Evolutionary conservation across 306 rosid species (phyloP).

Genomic region (Styphnolobium japonicum): DNA sequence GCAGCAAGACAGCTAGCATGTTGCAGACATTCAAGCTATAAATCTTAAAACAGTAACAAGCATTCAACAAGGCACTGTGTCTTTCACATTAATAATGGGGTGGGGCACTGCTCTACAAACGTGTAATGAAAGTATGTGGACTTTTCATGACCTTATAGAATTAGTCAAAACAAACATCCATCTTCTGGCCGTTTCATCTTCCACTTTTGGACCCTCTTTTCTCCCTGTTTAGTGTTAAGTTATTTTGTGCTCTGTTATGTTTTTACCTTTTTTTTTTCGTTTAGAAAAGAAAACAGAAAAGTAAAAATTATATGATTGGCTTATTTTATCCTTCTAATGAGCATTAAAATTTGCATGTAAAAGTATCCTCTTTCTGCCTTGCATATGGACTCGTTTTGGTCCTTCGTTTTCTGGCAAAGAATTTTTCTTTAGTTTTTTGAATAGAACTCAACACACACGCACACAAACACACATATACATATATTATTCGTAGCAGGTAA

Average conservation of each 20-base stretch:
- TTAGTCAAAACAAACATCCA: no score
- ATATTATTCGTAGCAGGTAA: no score
- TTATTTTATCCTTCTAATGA: no score
- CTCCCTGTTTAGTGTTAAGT: neutral
- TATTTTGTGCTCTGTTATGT: no score
- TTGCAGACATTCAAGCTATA: no score
- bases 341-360: neutral
- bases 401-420: neutral
- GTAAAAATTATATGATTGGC: no score
- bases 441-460: no score
- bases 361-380: neutral
- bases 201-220: neutral
- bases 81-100: neutral
- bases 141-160: neutral
- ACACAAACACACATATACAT: no score
- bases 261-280: no score
- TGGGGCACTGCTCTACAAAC: neutral
- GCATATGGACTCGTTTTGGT: neutral
- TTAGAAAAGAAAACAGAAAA: no score
- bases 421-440: neutral
- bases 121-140: neutral
- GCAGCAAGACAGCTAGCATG: neutral
- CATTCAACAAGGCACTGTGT: neutral
- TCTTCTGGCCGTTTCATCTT: neutral
- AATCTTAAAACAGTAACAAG: no score